Conservation (phyloP, 805 yeast species). For the Sugiyamaella valdiviana region DNA sequence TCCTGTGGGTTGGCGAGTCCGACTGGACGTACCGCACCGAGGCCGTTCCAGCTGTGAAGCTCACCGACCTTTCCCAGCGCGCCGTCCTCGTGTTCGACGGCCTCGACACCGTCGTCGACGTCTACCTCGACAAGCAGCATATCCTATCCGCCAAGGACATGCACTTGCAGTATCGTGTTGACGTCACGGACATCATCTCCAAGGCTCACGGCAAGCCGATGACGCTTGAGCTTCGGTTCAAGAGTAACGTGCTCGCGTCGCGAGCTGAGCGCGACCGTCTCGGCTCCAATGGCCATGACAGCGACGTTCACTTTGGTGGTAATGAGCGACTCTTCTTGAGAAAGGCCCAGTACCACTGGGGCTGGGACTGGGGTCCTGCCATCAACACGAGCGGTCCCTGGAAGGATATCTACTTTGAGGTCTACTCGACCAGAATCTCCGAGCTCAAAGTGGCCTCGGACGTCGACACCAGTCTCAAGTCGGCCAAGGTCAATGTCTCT, state of each 20-base stretch:
- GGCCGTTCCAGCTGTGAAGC: not conserved
- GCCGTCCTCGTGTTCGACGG: conserved; percentile 18
- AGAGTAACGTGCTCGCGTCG: not conserved
- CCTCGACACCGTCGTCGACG: conserved; percentile 18
- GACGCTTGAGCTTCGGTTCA: conserved; percentile 1
- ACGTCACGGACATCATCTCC: conserved; percentile 21
- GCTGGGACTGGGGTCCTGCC: conserved; percentile 55
- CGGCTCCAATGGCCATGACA: conserved; percentile 4
- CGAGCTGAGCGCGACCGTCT: conserved; percentile 1
- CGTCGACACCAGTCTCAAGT: not conserved
- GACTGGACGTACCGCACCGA: conserved; percentile 40
- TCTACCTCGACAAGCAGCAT: conserved; percentile 29
- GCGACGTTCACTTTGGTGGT: conserved; percentile 5
- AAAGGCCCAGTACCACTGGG: conserved; percentile 50
- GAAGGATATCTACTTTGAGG: conserved; percentile 32
- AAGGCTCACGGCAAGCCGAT: not conserved
- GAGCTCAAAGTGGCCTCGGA: conserved; percentile 13
- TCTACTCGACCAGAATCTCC: conserved; percentile 19
- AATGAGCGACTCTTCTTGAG: conserved; percentile 26
- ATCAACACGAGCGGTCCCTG: conserved; percentile 42
- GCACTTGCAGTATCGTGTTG: conserved; percentile 34
- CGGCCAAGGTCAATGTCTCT: not conserved
- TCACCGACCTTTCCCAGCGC: not conserved
- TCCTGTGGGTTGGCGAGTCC: conserved; percentile 45
- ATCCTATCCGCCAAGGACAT: conserved; percentile 37